Evolutionary conservation across 345 rosid genomes (phyloP), one percentile per base, ranked within the genome.

Genomic region (Euphorbia lathyris): DNA sequence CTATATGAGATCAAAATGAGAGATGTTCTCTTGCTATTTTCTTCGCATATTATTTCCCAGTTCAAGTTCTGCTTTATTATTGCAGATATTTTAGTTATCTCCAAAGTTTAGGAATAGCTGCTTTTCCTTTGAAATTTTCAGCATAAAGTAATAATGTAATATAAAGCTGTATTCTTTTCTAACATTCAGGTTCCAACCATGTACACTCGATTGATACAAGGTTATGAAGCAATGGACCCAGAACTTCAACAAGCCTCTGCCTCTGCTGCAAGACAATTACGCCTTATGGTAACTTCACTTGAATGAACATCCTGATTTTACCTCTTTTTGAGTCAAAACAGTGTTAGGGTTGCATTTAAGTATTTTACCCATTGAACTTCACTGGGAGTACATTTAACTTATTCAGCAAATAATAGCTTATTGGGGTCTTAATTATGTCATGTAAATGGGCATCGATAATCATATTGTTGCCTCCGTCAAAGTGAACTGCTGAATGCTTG

Each of bases 141-240:
- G 3, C 25, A 51, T 30, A 25, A 42, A 42, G 56, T 59, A 36
- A 43, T 14, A 34, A 2, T 34, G 7, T 34, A n/a, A n/a, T n/a
- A 1, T 60, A 45, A 5, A 43, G 12, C 40, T 51, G 61, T 68
- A 32, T 77, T 68, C 26, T 48, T 66, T 69, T 69, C 50, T 70
- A 48, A 63, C 75, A 13, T 30, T 27, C 76, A 95, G 99, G 99
- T 95, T 70, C 99, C 99, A 52, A 95, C 99, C 51, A 95, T 95
- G 91, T 92, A 95, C 71, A 83, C 91, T 43, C 87, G 98, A 65
- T 76, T 95, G 75, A 95, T 95, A 83, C 97, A 95, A 95, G 99
- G 98, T 55, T 92, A 92, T 77, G 92, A 88, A 79, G 83, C 89
- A 78, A 90, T 95, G 98, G 97, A 88, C 51, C 68, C 78, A 66